Conservation (phyloP, 1,139 yeast genomes). For the Candida albicans region DNA sequence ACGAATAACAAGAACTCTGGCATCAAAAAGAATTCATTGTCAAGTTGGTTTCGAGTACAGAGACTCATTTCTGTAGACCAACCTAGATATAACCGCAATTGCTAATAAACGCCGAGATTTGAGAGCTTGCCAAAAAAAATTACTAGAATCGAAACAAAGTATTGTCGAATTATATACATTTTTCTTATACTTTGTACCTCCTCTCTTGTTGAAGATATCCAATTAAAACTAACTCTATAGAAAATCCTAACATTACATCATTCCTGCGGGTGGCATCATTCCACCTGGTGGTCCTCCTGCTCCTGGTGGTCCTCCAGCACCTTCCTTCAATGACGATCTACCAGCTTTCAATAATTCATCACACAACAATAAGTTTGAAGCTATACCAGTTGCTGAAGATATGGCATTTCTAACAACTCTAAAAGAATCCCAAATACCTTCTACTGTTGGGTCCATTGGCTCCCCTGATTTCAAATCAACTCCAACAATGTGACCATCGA, state of each 20-base stretch:
- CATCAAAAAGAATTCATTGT: too few species aligned
- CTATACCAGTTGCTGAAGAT: constrained; percentile 91
- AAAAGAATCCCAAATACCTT: constrained; percentile 96
- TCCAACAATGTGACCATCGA: constrained; percentile 83
- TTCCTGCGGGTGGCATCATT: constrained; percentile 13
- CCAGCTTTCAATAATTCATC: constrained; percentile 98
- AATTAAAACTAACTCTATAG: background rate
- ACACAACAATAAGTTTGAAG: constrained; percentile 86
- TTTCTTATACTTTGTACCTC: too few species aligned
- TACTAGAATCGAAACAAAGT: too few species aligned
- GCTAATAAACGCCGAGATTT: too few species aligned
- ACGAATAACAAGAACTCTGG: too few species aligned
- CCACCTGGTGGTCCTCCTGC: constrained; percentile 20
- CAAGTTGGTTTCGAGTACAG: too few species aligned
- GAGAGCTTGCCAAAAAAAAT: too few species aligned
- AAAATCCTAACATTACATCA: constrained; percentile 6
- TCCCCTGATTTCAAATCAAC: constrained; percentile 90
- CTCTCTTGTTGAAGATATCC: too few species aligned
- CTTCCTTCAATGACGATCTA: constrained; percentile 79
- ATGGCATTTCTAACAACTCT: constrained; percentile 92
- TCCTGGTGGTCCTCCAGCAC: constrained; percentile 24
- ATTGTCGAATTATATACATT: too few species aligned
- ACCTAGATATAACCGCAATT: too few species aligned
- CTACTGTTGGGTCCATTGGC: constrained; percentile 91
- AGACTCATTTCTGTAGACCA: too few species aligned